Evolutionary conservation across 192 early-diverging fungal genomes (phyloP).

Genomic region (Cladochytrium replicatum): DNA sequence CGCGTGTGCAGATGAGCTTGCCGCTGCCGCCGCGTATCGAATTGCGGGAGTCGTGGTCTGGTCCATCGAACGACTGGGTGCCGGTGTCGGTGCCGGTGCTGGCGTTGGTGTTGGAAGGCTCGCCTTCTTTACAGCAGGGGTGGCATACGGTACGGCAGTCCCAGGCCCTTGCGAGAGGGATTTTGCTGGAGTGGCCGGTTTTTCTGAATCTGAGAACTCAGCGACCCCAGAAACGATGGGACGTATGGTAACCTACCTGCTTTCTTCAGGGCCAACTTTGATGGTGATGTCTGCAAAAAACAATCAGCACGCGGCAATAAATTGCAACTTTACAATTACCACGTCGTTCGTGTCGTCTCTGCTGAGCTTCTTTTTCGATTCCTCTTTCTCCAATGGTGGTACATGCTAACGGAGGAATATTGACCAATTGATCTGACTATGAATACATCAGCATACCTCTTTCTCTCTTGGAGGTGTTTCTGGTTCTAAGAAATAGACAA

Average conservation of each 20-base stretch:
- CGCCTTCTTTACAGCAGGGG: slow-evolving; percentile 3
- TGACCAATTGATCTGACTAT: too few species aligned
- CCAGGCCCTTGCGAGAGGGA: too few species aligned
- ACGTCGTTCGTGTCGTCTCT: slow-evolving; percentile 7
- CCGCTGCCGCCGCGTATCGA: too few species aligned
- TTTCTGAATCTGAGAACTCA: slow-evolving; percentile 8
- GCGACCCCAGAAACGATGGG: too few species aligned
- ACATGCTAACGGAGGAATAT: not conserved
- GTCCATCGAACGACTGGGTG: slow-evolving; percentile 5
- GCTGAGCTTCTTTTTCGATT: slow-evolving; percentile 3
- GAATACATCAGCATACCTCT: slow-evolving; percentile 10
- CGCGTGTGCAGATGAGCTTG: too few species aligned
- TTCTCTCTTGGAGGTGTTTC: slow-evolving; percentile 28
- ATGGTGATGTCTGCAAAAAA: too few species aligned
- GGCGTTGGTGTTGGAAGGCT: slow-evolving; percentile 4
- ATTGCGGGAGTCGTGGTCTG: not conserved
- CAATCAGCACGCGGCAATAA: too few species aligned
- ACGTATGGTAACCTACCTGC: too few species aligned
- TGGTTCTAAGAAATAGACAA: too few species aligned
- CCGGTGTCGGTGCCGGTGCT: not conserved
- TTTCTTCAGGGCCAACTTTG: too few species aligned
- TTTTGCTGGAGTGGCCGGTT: not conserved
- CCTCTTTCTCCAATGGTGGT: not conserved
- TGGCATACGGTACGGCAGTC: slow-evolving; percentile 3
- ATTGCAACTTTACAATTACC: too few species aligned